phyloP scores from a whole-genome alignment of 768 basidiomycete species.

The Xerocomus brunneocitrinus region DNA sequence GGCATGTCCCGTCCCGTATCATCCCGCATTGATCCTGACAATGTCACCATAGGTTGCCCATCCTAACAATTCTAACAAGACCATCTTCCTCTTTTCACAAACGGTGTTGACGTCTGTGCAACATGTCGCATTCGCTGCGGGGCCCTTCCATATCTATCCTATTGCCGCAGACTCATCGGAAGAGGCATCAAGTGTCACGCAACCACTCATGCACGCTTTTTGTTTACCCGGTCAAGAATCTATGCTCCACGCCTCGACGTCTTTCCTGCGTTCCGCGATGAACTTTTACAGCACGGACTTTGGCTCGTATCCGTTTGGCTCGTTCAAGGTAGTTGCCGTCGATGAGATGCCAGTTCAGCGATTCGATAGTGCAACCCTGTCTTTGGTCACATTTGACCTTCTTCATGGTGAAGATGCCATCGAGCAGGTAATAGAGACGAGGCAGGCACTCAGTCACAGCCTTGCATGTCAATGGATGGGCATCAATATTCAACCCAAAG shows the following conservation, averaged over 20 bases:
- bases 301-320: slow-evolving; percentile 94
- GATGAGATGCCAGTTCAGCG: slow-evolving; percentile 80
- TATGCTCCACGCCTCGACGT: slow-evolving; percentile 62
- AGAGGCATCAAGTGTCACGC: slow-evolving; percentile 57
- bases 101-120: slow-evolving; percentile 87
- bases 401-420: slow-evolving; percentile 85
- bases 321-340: slow-evolving; percentile 92
- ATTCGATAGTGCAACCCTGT: slow-evolving; percentile 81
- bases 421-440: slow-evolving; percentile 88
- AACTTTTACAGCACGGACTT: slow-evolving; percentile 87
- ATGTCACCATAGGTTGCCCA: slow-evolving; percentile 66
- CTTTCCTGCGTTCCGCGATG: slow-evolving; percentile 85
- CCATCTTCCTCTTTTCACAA: slow-evolving; percentile 90
- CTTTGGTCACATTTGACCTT: slow-evolving; percentile 74
- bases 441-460: slow-evolving; percentile 81
- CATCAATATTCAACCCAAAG: slow-evolving; percentile 90
- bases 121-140: slow-evolving; percentile 93
- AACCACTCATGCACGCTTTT: slow-evolving; percentile 83
- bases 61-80: slow-evolving; percentile 89
- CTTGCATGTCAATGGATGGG: slow-evolving; percentile 96
- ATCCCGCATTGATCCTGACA: slow-evolving; percentile 6
- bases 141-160: slow-evolving; percentile 80
- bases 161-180: slow-evolving; percentile 63
- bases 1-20: slow-evolving; percentile 41
- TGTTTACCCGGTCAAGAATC: slow-evolving; percentile 86